Conservation (phyloP, 2,329 filamentous ascomycete genomes). For the Cercospora zeina region DNA sequence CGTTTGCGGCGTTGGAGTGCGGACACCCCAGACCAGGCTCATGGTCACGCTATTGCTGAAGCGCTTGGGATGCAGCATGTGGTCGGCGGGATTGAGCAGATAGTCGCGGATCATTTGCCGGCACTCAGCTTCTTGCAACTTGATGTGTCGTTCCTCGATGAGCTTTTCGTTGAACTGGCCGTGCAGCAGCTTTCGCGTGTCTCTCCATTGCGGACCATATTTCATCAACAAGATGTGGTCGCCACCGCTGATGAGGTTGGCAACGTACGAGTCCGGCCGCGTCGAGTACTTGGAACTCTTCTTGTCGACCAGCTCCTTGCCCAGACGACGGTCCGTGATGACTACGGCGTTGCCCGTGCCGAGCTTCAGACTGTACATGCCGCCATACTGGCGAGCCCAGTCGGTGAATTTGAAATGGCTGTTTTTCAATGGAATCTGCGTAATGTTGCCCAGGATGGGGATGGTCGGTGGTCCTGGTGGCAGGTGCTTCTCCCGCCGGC, state of each 20-base stretch:
- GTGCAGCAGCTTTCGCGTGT: conserved; percentile 50
- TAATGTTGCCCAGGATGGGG: conserved; percentile 48
- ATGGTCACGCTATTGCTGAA: conserved; percentile 54
- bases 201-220: conserved; percentile 50
- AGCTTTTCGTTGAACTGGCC: conserved; percentile 47
- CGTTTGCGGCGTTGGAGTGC: conserved; percentile 33
- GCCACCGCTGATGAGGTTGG: conserved; percentile 49
- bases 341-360: conserved; percentile 43
- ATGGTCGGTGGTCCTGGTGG: conserved; percentile 45
- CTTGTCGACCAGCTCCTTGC: conserved; percentile 51
- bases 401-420: conserved; percentile 36
- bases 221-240: conserved; percentile 53
- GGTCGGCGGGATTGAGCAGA: conserved; percentile 44
- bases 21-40: conserved; percentile 37
- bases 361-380: conserved; percentile 43
- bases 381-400: conserved; percentile 37
- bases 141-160: conserved; percentile 48
- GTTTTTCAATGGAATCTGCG: conserved; percentile 43
- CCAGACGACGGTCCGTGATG: conserved; percentile 44
- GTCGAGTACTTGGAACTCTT: conserved; percentile 48
- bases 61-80: conserved; percentile 52
- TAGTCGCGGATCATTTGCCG: conserved; percentile 52
- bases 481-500: conserved; percentile 30
- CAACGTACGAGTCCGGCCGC: conserved; percentile 44
- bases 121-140: conserved; percentile 52